phyloP scores from a whole-genome alignment of 495 filamentous ascomycete genomes.

The Terfezia claveryi region DNA sequence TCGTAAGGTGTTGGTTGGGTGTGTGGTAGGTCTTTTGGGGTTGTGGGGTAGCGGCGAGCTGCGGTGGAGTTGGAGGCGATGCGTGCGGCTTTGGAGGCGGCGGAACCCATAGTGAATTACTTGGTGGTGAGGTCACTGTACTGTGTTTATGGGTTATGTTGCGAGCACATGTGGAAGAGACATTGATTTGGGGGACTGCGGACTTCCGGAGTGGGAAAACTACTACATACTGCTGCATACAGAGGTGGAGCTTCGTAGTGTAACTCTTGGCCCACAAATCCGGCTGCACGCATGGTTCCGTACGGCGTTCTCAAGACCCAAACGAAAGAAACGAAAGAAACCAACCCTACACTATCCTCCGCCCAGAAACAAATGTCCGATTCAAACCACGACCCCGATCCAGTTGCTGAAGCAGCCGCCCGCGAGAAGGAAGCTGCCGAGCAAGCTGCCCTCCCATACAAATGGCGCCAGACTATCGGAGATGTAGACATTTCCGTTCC shows the following conservation, averaged over 20 bases:
- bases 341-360: too few species aligned
- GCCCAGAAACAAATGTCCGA: not conserved
- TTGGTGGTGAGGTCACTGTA: not conserved
- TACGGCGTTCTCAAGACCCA: too few species aligned
- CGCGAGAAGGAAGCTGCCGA: conserved; percentile 62
- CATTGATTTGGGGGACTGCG: not conserved
- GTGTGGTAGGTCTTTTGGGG: conserved; percentile 1
- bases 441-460: conserved; percentile 83
- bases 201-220: not conserved
- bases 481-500: conserved; percentile 65
- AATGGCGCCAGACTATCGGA: conserved; percentile 89
- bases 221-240: too few species aligned
- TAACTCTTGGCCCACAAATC: too few species aligned
- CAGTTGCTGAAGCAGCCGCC: conserved; percentile 42
- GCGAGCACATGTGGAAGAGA: not conserved
- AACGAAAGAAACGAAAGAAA: too few species aligned
- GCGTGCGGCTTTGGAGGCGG: not conserved
- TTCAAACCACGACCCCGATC: conserved; percentile 5
- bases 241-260: too few species aligned
- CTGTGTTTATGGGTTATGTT: not conserved
- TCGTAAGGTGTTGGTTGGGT: not conserved
- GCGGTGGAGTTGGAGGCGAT: not conserved
- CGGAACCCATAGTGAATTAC: not conserved
- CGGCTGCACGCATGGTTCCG: too few species aligned
- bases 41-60: not conserved